Evolutionary conservation across 1,284 basidiomycete species (phyloP).

Genomic region (Boletellus deceptivus): DNA sequence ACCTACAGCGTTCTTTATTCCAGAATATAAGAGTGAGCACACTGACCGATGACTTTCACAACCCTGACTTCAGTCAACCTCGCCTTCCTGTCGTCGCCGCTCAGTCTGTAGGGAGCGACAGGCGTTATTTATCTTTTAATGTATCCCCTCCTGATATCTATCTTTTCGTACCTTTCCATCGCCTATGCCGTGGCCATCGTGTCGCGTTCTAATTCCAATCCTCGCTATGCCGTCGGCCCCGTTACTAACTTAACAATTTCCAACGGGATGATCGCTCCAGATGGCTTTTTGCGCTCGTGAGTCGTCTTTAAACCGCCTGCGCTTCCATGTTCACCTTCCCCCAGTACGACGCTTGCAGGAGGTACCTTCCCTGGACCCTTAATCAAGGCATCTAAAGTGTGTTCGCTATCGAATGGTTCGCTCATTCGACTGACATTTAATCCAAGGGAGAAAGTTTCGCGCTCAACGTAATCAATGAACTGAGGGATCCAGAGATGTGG

Average conservation of each 20-base stretch:
- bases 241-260: conserved; percentile 32
- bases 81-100: not conserved
- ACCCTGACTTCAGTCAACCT: too few species aligned
- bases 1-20: not conserved
- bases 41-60: not conserved
- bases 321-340: not conserved
- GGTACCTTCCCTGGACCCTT: conserved; percentile 39
- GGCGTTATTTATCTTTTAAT: conserved; percentile 9
- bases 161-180: conserved; percentile 8
- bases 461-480: conserved; percentile 30
- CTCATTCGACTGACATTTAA: conserved; percentile 35
- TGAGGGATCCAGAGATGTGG: conserved; percentile 33
- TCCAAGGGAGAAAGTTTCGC: conserved; percentile 27
- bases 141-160: conserved; percentile 4
- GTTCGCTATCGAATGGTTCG: not conserved
- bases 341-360: conserved; percentile 26
- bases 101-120: not conserved
- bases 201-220: conserved; percentile 6
- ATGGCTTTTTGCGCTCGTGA: conserved; percentile 41
- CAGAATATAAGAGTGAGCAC: conserved; percentile 7
- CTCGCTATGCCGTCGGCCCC: conserved; percentile 26
- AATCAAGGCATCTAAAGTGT: conserved; percentile 34
- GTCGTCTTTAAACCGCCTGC: conserved; percentile 1
- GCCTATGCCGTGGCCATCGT: conserved; percentile 20
- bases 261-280: conserved; percentile 39